Base-by-base conservation (phyloP, 75 land plant genomes). In the Cupressus sempervirens region DNA sequence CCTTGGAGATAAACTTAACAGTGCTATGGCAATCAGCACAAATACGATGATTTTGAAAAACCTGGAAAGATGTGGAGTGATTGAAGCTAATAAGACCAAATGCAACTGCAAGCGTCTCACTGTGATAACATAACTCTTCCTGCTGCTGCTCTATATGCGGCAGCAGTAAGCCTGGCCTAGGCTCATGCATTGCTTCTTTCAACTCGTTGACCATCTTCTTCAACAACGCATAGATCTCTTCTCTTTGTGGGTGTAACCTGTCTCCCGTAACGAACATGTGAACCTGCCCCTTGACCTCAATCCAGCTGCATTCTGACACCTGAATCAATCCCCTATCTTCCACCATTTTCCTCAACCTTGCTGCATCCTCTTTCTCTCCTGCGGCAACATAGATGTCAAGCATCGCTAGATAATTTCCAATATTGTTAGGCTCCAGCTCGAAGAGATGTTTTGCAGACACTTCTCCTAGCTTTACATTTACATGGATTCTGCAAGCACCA, bases 71-170 rank as follows among this genome's bases (percentile, higher is more conserved):
- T 40, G n/a, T 87, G 30, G 83, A 54, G 7, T 50, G 50, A 34
- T 87, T 87, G 30, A 86, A 85, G 54, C 36, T 87, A 30, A 87
- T 43, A 65, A 87, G 88, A 36, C 89, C 89, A 54, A 73, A 87
- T 34, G 88, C 88, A 56, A 87, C 80, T 80, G 83, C 88, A 46
- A 87, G 45, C 88, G 34, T 87, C 54, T 87, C 88, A 29, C 88
- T 75, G 52, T 80, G 88, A 87, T 58, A 77, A 12, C 82, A 54
- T 23, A n/a, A 86, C 32, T 50, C 56, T 26, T 75, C 88, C 46
- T 65, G 20, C 34, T 58, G 52, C 84, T 87, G 88, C 48, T 52
- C 86, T 18, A 30, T 52, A 83, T 85, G 86, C 30, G 40, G 26
- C 20, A 76, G 79, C n/a, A 76, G 9, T 9, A 76, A 76, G 45